Evolutionary conservation across 345 rosid genomes (phyloP).

Genomic region (Sonneratia caseolaris): DNA sequence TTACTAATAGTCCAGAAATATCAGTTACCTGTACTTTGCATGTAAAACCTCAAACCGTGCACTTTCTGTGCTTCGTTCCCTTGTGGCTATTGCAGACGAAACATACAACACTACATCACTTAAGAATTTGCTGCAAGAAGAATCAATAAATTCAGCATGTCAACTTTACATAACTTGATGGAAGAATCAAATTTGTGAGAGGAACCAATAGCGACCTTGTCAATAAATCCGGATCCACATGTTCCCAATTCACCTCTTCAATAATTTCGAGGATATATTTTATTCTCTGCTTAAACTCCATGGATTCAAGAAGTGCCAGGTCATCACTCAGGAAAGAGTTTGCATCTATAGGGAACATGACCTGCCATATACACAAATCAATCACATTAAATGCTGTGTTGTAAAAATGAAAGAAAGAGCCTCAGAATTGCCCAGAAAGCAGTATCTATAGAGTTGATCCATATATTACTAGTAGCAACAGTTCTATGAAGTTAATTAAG

Average conservation of each 20-base stretch:
- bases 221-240: slow-evolving; percentile 69
- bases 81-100: slow-evolving; percentile 84
- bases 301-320: slow-evolving; percentile 70
- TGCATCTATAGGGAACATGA: slow-evolving; percentile 46
- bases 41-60: slow-evolving; percentile 86
- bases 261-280: slow-evolving; percentile 68
- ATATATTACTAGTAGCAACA: background rate
- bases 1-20: background rate
- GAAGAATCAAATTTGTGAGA: background rate
- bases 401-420: background rate
- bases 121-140: slow-evolving; percentile 69
- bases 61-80: slow-evolving; percentile 90
- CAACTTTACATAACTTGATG: background rate
- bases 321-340: slow-evolving; percentile 71
- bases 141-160: slow-evolving; percentile 6
- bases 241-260: slow-evolving; percentile 77
- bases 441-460: background rate
- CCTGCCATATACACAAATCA: slow-evolving; percentile 27
- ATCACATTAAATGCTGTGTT: background rate
- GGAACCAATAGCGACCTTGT: slow-evolving; percentile 50
- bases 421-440: background rate
- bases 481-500: background rate
- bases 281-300: slow-evolving; percentile 76
- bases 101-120: slow-evolving; percentile 76
- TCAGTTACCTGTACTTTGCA: slow-evolving; percentile 61